These are phyloP conservation scores for Cetraspora pellucida DNA, from an alignment of 192 early-diverging fungal species.

Conservation along the genomic window DNA sequence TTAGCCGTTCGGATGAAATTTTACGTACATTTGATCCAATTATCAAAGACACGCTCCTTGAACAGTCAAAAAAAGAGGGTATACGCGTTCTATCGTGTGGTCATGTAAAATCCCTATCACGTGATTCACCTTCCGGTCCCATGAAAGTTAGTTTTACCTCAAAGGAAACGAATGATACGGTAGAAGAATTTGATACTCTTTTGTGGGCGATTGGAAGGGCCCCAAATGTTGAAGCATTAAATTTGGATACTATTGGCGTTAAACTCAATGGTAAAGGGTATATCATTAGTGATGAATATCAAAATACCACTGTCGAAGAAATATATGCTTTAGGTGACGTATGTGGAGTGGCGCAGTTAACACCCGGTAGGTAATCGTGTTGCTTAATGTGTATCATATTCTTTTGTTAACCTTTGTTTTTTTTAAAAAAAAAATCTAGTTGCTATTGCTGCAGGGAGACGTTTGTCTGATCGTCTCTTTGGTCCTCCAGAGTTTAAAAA, in stretches of 20 bases:
- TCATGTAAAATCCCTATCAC: conserved; percentile 63
- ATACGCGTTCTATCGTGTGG: conserved; percentile 76
- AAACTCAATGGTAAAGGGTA: conserved; percentile 67
- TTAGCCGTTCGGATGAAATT: conserved; percentile 84
- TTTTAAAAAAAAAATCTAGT: conserved; percentile 45
- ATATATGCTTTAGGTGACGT: conserved; percentile 95
- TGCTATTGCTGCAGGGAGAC: conserved; percentile 93
- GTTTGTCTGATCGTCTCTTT: conserved; percentile 89
- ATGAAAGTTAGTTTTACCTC: conserved; percentile 54
- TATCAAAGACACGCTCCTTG: conserved; percentile 77
- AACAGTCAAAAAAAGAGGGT: conserved; percentile 76
- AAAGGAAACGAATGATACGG: conserved; percentile 40
- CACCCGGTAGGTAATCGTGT: conserved; percentile 63
- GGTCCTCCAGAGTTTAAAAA: conserved; percentile 70
- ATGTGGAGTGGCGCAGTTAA: conserved; percentile 87
- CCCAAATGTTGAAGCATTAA: conserved; percentile 74
- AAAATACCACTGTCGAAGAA: conserved; percentile 70
- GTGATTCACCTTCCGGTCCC: conserved; percentile 53
- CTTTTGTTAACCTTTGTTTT: neutral
- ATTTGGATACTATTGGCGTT: conserved; percentile 67
- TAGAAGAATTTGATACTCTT: conserved; percentile 77
- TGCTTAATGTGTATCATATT: neutral
- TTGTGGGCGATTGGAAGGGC: conserved; percentile 91
- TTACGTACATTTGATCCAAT: conserved; percentile 85
- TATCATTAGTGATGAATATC: conserved; percentile 85